Conservation (phyloP, 2,329 filamentous ascomycete species). For the Cladophialophora yegresii region DNA sequence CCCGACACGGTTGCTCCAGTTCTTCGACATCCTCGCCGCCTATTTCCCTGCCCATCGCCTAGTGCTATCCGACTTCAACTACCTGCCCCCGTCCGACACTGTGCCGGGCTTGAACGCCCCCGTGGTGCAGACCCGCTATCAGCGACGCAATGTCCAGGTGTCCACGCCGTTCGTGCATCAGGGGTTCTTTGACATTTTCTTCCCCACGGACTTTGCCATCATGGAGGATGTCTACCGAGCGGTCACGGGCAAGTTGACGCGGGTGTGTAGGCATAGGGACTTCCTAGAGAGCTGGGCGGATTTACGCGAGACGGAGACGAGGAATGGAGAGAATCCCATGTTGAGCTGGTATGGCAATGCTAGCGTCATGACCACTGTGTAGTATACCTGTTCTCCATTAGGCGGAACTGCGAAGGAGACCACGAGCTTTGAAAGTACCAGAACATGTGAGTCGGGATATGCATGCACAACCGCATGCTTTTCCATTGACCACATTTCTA, state of each 20-base stretch:
- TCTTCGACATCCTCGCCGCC: constrained; percentile 85
- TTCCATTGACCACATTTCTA: not conserved
- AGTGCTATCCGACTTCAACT: constrained; percentile 86
- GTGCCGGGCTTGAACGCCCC: constrained; percentile 85
- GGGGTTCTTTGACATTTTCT: constrained; percentile 98
- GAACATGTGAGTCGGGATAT: not conserved
- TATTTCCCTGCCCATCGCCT: constrained; percentile 90
- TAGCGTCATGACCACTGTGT: constrained; percentile 81
- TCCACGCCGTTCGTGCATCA: constrained; percentile 92
- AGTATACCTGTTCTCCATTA: not conserved
- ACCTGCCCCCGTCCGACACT: constrained; percentile 68
- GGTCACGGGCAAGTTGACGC: constrained; percentile 87
- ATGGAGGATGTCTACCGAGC: constrained; percentile 91
- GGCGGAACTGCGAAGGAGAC: not conserved
- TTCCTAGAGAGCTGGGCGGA: constrained; percentile 90
- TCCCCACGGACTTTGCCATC: constrained; percentile 90
- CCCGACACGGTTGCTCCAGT: constrained; percentile 91
- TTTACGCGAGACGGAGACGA: constrained; percentile 83
- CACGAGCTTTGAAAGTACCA: not conserved
- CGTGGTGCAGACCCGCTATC: constrained; percentile 92
- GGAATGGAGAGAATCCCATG: constrained; percentile 89
- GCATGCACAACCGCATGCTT: not conserved
- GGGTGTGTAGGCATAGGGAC: constrained; percentile 81
- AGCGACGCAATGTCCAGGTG: constrained; percentile 83
- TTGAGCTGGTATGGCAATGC: constrained; percentile 94